These are phyloP conservation scores for Trichoderma hamatum DNA, from an alignment of 2,329 filamentous ascomycete species.

Conservation along the genomic window DNA sequence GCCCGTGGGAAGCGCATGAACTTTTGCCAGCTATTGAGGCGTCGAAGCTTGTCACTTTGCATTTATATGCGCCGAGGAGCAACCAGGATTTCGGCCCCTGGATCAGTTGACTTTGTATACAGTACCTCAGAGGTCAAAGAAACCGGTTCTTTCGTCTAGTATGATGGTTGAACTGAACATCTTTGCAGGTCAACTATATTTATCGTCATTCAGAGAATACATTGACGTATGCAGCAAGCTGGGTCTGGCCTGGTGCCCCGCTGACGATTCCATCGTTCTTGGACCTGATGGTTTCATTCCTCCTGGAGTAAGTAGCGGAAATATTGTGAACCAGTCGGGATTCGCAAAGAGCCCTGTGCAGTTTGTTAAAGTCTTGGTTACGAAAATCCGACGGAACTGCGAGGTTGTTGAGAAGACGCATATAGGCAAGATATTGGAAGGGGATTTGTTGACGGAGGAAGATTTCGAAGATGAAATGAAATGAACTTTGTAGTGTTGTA, in stretches of 20 bases:
- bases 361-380: slow-evolving; percentile 44
- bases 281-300: slow-evolving; percentile 42
- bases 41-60: background rate
- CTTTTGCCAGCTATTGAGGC: background rate
- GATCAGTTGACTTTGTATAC: background rate
- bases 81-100: background rate
- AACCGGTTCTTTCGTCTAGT: background rate
- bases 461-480: slow-evolving; percentile 30
- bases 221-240: slow-evolving; percentile 53
- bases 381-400: slow-evolving; percentile 43
- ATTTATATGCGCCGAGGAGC: background rate
- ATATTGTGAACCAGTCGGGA: slow-evolving; percentile 29
- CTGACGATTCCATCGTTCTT: slow-evolving; percentile 32
- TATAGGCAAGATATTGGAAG: slow-evolving; percentile 44
- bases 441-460: slow-evolving; percentile 31
- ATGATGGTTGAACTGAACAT: slow-evolving; percentile 59
- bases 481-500: background rate
- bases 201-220: slow-evolving; percentile 59
- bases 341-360: slow-evolving; percentile 41
- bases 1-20: background rate
- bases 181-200: slow-evolving; percentile 70
- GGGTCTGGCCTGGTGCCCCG: slow-evolving; percentile 46
- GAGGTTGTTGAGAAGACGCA: slow-evolving; percentile 47
- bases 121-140: background rate
- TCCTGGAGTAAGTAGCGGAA: background rate